Evolutionary conservation across 352 stramenopile species (phyloP), one percentile per base, ranked within the genome.

Genomic region (Phytophthora quininea): DNA sequence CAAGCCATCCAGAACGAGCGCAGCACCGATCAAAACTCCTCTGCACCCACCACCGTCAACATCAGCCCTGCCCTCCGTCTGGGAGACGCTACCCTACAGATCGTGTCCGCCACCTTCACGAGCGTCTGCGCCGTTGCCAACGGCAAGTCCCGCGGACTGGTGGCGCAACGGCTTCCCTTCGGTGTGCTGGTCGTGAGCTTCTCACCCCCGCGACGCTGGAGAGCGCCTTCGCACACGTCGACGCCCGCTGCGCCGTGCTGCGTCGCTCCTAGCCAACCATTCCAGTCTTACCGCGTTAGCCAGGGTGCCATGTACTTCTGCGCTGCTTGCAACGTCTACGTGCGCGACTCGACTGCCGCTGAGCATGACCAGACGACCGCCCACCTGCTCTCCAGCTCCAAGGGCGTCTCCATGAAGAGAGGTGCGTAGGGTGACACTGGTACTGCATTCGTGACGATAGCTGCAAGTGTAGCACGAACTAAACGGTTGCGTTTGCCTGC

Each of bases 301-400:
- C n/a, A 12, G 12, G n/a, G 24, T 15, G 38, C 1, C 54, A 90
- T 90, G 82, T 89, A 88, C 69, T 90, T 86, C 58, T 89, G 79
- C 55, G 51, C 77, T 3, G 77, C 79, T n/a, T 90, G 76, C 64
- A 81, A 84, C 14, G 53, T 89, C 43, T 90, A 90, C 66, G 69
- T 89, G 53, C 69, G 78, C 43, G 82, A 89, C 66, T 67, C 71
- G 37, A 88, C 64, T 62, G 74, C 65, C 8, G 43, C 47, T n/a
- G 71, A 85, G 56, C 78, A 91, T 67, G 80, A 88, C 72, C 64
- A 82, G 71, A 78, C 71, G 2, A 88, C 74, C 6, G 72, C 75
- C 29, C 80, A 88, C 48, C 31, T 89, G 56, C 65, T 90, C 35
- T 76, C 82, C 5, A 73, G 67, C 38, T 77, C 76, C 32, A 77